A percentile compares a stretch with the other conserved stretches of the same genome.
These are phyloP conservation scores for Pyricularia sp. DNA, from an alignment of 2,329 filamentous ascomycete species.

Conservation along the genomic window DNA sequence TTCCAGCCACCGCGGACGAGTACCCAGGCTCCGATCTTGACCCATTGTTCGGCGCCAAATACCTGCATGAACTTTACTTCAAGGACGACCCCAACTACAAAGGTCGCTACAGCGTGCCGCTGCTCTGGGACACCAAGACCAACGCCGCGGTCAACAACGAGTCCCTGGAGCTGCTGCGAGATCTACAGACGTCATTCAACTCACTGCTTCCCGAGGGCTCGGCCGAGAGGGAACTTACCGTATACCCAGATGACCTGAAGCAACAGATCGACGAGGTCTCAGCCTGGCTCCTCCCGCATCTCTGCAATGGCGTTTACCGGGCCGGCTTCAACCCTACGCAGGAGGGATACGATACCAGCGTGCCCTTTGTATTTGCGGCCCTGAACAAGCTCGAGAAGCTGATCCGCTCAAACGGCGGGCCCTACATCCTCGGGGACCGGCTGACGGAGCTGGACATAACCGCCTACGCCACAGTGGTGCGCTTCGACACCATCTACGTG, in stretches of 20 bases:
- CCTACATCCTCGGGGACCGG: constrained; percentile 43
- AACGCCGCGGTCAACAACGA: constrained; percentile 52
- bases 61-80: constrained; percentile 55
- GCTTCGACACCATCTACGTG: constrained; percentile 52
- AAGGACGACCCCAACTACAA: constrained; percentile 49
- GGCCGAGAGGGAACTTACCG: constrained; percentile 26
- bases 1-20: constrained; percentile 38
- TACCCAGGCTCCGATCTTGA: constrained; percentile 53
- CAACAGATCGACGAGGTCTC: constrained; percentile 40
- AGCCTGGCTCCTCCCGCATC: constrained; percentile 43
- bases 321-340: constrained; percentile 49
- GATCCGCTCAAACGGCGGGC: constrained; percentile 25
- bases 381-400: constrained; percentile 48
- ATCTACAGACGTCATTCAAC: constrained; percentile 48
- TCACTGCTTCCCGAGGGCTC: constrained; percentile 28
- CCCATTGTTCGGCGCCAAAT: constrained; percentile 46
- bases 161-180: constrained; percentile 46
- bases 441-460: constrained; percentile 52
- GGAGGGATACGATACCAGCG: constrained; percentile 42
- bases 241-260: constrained; percentile 42
- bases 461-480: constrained; percentile 46
- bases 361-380: constrained; percentile 46
- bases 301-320: constrained; percentile 53
- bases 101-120: constrained; percentile 50
- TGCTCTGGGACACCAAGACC: constrained; percentile 52